phyloP scores from a whole-genome alignment of 2,329 filamentous ascomycete genomes.

The Stagonosporopsis cucurbitacearum region DNA sequence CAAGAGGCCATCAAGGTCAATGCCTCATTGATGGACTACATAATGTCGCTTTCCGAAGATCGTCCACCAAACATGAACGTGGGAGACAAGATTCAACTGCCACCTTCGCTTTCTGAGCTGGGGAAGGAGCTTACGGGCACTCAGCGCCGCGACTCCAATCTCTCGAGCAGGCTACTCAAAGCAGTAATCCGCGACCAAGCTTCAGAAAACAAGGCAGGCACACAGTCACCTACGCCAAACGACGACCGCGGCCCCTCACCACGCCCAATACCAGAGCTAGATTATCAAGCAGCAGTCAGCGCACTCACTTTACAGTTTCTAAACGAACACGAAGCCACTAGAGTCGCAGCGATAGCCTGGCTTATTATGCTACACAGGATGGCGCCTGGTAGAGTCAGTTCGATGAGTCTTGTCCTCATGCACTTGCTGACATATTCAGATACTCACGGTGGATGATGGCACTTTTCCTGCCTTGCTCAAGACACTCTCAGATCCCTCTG shows the following conservation, averaged over 20 bases:
- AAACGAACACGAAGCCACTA: slow-evolving; percentile 95
- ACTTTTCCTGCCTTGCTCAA: slow-evolving; percentile 96
- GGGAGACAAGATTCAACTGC: slow-evolving; percentile 53
- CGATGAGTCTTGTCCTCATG: background rate
- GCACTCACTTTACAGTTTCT: slow-evolving; percentile 92
- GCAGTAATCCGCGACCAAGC: slow-evolving; percentile 45
- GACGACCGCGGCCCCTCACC: slow-evolving; percentile 55
- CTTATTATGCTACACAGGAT: slow-evolving; percentile 97
- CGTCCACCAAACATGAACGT: slow-evolving; percentile 35
- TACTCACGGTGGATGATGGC: slow-evolving; percentile 91
- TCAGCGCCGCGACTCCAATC: slow-evolving; percentile 48
- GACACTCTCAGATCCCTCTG: slow-evolving; percentile 92
- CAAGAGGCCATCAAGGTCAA: slow-evolving; percentile 90
- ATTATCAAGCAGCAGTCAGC: slow-evolving; percentile 93
- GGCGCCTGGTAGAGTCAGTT: slow-evolving; percentile 80
- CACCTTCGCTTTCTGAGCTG: slow-evolving; percentile 46
- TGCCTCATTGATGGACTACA: slow-evolving; percentile 88
- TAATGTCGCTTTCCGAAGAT: slow-evolving; percentile 82
- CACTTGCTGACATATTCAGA: slow-evolving; percentile 37
- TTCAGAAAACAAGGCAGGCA: slow-evolving; percentile 36
- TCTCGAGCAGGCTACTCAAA: slow-evolving; percentile 45
- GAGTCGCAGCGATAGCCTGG: slow-evolving; percentile 93
- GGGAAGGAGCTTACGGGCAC: slow-evolving; percentile 52
- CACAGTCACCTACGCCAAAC: slow-evolving; percentile 52
- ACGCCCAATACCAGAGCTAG: slow-evolving; percentile 69